Evolutionary conservation across 192 early-diverging fungal species (phyloP).

Genomic region (Chytriomyces sp.): DNA sequence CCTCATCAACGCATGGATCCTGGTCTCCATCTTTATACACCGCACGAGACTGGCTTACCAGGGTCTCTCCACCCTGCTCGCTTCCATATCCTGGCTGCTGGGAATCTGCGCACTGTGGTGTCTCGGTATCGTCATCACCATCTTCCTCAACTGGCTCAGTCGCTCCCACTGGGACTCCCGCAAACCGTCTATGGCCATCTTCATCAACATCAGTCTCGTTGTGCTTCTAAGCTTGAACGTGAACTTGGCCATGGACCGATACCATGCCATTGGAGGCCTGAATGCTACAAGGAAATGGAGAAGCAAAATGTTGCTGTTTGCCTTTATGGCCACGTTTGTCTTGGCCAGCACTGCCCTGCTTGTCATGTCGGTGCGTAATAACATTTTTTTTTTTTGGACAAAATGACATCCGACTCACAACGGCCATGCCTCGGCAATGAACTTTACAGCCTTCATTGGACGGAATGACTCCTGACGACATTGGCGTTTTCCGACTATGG

Average conservation of each 20-base stretch:
- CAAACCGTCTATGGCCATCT: background rate
- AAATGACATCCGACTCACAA: no score
- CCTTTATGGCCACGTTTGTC: background rate
- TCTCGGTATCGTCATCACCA: background rate
- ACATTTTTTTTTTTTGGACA: background rate
- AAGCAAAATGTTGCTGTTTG: background rate
- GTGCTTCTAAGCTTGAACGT: background rate
- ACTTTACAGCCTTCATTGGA: background rate
- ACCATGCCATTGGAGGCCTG: background rate
- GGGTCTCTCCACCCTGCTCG: background rate
- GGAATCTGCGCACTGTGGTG: background rate
- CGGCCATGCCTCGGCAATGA: background rate
- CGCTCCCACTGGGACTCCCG: background rate
- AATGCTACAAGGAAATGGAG: background rate
- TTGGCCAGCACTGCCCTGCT: background rate
- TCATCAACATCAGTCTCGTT: background rate
- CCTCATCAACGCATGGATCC: background rate
- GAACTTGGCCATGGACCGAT: background rate
- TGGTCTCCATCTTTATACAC: background rate
- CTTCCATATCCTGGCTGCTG: background rate
- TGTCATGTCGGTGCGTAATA: background rate
- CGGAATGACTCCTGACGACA: background rate
- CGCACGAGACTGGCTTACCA: background rate
- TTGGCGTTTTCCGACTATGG: background rate
- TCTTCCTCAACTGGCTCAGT: background rate